Percentiles rank a stretch among this genome's conserved stretches.
phyloP scores from a whole-genome alignment of 495 filamentous ascomycete species.

The Tuber borchii region DNA sequence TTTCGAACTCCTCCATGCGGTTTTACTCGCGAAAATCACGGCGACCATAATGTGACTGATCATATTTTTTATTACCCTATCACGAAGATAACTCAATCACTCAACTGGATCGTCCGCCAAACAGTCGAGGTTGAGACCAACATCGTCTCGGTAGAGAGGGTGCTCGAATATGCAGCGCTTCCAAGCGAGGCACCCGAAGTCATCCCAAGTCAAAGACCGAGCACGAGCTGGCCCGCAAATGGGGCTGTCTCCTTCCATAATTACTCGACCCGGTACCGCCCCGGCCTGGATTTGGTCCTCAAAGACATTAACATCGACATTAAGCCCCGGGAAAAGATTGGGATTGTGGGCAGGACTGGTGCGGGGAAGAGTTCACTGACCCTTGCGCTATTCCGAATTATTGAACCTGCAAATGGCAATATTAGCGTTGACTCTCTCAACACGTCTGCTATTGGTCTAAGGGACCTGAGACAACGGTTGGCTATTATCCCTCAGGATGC shows the following conservation, averaged over 20 bases:
- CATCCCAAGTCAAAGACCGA: conserved; percentile 76
- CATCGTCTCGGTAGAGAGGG: conserved; percentile 96
- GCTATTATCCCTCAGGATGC: conserved; percentile 99
- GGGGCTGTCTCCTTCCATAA: conserved; percentile 87
- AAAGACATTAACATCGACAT: conserved; percentile 88
- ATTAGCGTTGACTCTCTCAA: conserved; percentile 86
- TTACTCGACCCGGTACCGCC: conserved; percentile 88
- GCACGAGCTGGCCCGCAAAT: conserved; percentile 83
- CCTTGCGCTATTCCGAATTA: conserved; percentile 88
- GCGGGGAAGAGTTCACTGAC: conserved; percentile 96
- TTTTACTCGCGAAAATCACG: conserved; percentile 9
- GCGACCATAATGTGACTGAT: conserved; percentile 28
- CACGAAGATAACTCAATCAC: conserved; percentile 78
- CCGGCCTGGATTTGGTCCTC: conserved; percentile 80
- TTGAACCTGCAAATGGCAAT: conserved; percentile 71
- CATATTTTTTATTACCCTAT: conserved; percentile 13
- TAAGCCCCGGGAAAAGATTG: conserved; percentile 94
- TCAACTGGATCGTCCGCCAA: conserved; percentile 99
- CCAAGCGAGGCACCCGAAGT: conserved; percentile 95
- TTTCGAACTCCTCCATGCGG: conserved; percentile 26
- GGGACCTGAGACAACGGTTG: conserved; percentile 80
- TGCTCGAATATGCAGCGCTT: conserved; percentile 88
- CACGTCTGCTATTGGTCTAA: conserved; percentile 80
- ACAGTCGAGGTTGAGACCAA: conserved; percentile 99
- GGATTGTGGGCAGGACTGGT: conserved; percentile 92